Conservation (phyloP, 2,329 filamentous ascomycete genomes). For the Aspergillus sp. region DNA sequence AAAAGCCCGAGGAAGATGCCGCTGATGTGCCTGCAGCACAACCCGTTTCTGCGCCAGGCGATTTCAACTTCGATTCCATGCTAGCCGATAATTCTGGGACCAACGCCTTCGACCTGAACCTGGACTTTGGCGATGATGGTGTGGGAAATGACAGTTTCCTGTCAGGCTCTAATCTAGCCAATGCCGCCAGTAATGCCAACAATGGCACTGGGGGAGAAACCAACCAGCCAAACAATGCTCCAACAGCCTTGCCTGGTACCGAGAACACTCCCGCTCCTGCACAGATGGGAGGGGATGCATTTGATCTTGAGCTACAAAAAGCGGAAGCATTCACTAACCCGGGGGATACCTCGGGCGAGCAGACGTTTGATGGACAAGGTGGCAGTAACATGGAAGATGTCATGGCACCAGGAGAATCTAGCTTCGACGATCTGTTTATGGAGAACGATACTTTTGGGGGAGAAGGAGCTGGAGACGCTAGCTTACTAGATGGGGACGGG, state of each 20-base stretch:
- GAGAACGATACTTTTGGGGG: slow-evolving; percentile 42
- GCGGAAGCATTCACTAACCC: slow-evolving; percentile 27
- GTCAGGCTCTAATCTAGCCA: slow-evolving; percentile 36
- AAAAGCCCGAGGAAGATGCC: slow-evolving; percentile 24
- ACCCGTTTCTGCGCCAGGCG: slow-evolving; percentile 29
- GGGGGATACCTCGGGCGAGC: slow-evolving; percentile 18
- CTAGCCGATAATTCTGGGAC: slow-evolving; percentile 37
- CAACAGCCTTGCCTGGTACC: slow-evolving; percentile 32
- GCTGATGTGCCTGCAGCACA: slow-evolving; percentile 22
- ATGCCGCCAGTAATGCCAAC: slow-evolving; percentile 18
- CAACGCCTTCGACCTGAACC: slow-evolving; percentile 42
- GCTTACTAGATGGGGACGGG: slow-evolving; percentile 38
- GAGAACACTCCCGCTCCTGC: slow-evolving; percentile 36
- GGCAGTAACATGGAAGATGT: slow-evolving; percentile 35
- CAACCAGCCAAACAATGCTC: slow-evolving; percentile 24
- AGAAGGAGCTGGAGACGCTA: slow-evolving; percentile 33
- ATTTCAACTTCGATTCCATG: slow-evolving; percentile 46
- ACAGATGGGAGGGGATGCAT: slow-evolving; percentile 36
- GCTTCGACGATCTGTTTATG: slow-evolving; percentile 50
- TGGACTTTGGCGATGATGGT: slow-evolving; percentile 43
- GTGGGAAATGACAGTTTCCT: slow-evolving; percentile 42
- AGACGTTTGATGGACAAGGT: slow-evolving; percentile 16
- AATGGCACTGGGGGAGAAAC: slow-evolving; percentile 20
- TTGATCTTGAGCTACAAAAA: slow-evolving; percentile 41
- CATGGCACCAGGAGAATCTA: slow-evolving; percentile 45